A percentile compares a stretch with the other conserved stretches of the same genome.
Conservation (phyloP, 305 asterid species). For the Salvia sclarea region DNA sequence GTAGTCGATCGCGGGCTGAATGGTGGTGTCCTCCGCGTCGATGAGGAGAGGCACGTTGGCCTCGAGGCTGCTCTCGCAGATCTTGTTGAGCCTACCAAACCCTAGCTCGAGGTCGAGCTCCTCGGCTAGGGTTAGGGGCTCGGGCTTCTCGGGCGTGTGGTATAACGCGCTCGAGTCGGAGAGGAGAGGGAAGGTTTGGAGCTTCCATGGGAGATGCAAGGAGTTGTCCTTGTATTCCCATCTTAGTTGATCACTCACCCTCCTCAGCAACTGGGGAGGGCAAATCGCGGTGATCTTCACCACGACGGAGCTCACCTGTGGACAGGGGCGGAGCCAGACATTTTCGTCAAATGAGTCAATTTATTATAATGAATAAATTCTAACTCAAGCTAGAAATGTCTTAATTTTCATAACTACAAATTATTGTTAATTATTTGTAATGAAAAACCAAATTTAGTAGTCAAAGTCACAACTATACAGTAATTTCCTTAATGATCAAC, state of each 20-base stretch:
- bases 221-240: constrained; percentile 65
- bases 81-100: constrained; percentile 42
- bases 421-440: too few relatives aligned
- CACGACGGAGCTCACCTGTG: constrained; percentile 72
- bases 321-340: too few relatives aligned
- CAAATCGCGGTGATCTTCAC: constrained; percentile 82
- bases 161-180: constrained; percentile 62
- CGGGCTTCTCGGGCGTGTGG: constrained; percentile 58
- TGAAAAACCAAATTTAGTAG: too few relatives aligned
- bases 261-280: constrained; percentile 50
- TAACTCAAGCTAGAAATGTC: too few relatives aligned
- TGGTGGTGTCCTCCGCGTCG: constrained; percentile 76
- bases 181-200: constrained; percentile 50
- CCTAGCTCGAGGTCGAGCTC: constrained; percentile 54
- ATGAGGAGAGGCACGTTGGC: constrained; percentile 54
- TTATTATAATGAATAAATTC: too few relatives aligned
- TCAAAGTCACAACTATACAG: too few relatives aligned
- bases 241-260: constrained; percentile 72
- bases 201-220: constrained; percentile 78
- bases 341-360: too few relatives aligned
- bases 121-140: constrained; percentile 50
- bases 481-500: too few relatives aligned
- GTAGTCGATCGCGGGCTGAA: constrained; percentile 80
- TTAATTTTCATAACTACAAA: too few relatives aligned
- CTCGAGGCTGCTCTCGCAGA: constrained; percentile 47